These are phyloP conservation scores for Zymoseptoria pseudotritici DNA, from an alignment of 2,329 filamentous ascomycete species.

Conservation along the genomic window DNA sequence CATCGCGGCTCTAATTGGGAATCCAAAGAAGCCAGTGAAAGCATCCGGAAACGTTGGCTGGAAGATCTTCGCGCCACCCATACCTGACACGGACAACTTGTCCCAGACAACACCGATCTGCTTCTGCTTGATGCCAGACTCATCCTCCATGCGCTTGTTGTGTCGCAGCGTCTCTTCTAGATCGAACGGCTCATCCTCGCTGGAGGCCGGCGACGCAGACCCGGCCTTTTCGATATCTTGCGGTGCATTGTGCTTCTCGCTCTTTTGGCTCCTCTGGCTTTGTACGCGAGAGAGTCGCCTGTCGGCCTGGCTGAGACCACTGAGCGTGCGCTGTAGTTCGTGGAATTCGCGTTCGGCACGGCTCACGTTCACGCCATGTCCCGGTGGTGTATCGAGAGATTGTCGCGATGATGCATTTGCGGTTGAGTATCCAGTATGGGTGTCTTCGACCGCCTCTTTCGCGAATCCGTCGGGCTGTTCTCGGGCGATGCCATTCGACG, in stretches of 20 bases:
- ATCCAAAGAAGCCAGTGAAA: constrained; percentile 60
- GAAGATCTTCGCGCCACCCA: constrained; percentile 54
- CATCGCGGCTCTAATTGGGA: constrained; percentile 56
- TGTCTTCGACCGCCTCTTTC: constrained; percentile 11
- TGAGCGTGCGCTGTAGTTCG: constrained; percentile 49
- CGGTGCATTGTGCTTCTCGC: constrained; percentile 33
- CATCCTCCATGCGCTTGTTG: constrained; percentile 60
- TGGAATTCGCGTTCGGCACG: constrained; percentile 65
- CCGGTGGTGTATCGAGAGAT: neutral
- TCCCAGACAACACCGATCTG: constrained; percentile 63
- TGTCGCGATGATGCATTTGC: constrained; percentile 5
- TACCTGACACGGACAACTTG: constrained; percentile 55
- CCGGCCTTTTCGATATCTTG: constrained; percentile 54
- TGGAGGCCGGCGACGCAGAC: constrained; percentile 33
- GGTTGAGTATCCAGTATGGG: constrained; percentile 4
- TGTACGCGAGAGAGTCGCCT: constrained; percentile 38
- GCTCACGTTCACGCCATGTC: constrained; percentile 53
- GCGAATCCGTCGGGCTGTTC: constrained; percentile 8
- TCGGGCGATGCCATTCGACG: neutral
- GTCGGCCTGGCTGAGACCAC: constrained; percentile 32
- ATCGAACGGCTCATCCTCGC: constrained; percentile 57
- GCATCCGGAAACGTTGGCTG: constrained; percentile 56
- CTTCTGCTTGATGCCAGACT: constrained; percentile 68
- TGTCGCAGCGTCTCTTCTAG: constrained; percentile 68
- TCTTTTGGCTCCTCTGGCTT: constrained; percentile 30